Evolutionary conservation across 2,329 filamentous ascomycete genomes (phyloP).

Genomic region (Grosmannia huntii): DNA sequence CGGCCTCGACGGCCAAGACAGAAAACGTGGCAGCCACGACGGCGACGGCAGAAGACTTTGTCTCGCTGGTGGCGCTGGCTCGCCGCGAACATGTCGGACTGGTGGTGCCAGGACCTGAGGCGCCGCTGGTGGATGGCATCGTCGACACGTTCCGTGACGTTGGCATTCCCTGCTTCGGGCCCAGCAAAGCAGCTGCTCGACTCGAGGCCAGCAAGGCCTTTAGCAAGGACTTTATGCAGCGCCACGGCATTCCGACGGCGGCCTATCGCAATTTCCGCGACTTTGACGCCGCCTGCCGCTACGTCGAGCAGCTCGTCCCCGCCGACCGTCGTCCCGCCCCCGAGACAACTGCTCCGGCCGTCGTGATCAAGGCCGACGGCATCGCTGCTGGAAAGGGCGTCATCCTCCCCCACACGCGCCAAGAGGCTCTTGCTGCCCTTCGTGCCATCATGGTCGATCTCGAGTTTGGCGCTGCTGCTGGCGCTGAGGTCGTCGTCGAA

Average conservation of each 20-base stretch:
- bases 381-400: conserved; percentile 93
- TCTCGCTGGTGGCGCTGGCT: conserved; percentile 62
- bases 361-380: conserved; percentile 86
- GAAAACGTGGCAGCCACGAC: conserved; percentile 54
- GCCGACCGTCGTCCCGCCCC: not conserved
- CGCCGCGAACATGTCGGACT: conserved; percentile 63
- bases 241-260: conserved; percentile 80
- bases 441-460: conserved; percentile 82
- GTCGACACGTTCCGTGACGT: conserved; percentile 65
- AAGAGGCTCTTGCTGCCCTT: conserved; percentile 71
- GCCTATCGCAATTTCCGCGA: conserved; percentile 79
- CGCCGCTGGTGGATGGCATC: conserved; percentile 83
- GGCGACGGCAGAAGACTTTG: conserved; percentile 58
- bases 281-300: conserved; percentile 58
- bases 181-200: conserved; percentile 66
- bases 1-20: conserved; percentile 55
- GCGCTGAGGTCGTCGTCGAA: conserved; percentile 87
- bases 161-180: conserved; percentile 74
- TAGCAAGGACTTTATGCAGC: conserved; percentile 95
- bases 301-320: conserved; percentile 38
- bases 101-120: conserved; percentile 83
- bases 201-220: conserved; percentile 98
- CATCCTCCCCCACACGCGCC: conserved; percentile 68
- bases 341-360: conserved; percentile 50
- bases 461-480: conserved; percentile 68